These are phyloP conservation scores for Alnus rubra DNA, from an alignment of 306 rosid species.

Conservation along the genomic window DNA sequence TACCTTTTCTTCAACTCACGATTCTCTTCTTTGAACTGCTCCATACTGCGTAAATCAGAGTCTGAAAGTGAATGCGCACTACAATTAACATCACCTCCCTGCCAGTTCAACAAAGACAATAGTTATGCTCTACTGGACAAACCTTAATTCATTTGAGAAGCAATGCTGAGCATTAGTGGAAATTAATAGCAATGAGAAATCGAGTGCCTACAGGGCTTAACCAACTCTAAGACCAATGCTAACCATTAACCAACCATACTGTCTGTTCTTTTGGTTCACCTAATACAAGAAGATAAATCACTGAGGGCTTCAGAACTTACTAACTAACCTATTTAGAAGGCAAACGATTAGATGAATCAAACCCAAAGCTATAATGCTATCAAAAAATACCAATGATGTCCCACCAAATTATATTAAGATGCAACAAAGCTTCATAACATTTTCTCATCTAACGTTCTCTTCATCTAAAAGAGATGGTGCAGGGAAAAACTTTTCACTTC, in stretches of 20 bases:
- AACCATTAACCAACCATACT: neutral
- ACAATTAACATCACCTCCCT: constrained; percentile 42
- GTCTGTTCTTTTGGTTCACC: neutral
- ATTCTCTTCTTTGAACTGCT: constrained; percentile 69
- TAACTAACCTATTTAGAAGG: neutral
- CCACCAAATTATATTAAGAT: neutral
- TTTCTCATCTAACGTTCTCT: neutral
- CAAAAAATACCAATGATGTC: neutral
- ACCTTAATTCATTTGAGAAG: neutral
- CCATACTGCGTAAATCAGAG: constrained; percentile 32
- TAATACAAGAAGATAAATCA: neutral
- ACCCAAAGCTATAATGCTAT: neutral
- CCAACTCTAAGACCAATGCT: neutral
- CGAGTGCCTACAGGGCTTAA: neutral
- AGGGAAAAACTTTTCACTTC: neutral
- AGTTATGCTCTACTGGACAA: neutral
- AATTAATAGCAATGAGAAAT: neutral
- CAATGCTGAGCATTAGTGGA: neutral
- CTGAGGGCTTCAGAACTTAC: neutral
- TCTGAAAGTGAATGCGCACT: constrained; percentile 17
- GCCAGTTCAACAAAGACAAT: constrained; percentile 33
- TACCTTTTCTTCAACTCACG: constrained; percentile 68
- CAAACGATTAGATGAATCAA: neutral
- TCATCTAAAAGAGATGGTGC: neutral
- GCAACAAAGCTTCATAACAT: neutral